phyloP scores from a whole-genome alignment of 768 basidiomycete genomes.

The Clitopilus hobsonii region DNA sequence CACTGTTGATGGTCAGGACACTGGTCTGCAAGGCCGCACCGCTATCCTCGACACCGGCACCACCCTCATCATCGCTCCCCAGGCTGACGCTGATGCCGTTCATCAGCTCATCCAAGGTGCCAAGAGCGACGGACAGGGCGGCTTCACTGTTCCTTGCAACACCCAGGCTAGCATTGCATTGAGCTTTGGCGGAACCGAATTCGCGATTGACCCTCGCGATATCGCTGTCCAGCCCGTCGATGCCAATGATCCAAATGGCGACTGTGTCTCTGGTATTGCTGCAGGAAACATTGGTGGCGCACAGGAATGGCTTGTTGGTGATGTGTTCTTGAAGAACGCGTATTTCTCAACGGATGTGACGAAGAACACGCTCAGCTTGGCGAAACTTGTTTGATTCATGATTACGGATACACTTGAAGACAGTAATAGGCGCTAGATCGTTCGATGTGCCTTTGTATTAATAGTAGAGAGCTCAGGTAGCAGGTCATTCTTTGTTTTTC shows the following conservation, averaged over 20 bases:
- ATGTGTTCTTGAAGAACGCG: slow-evolving; percentile 74
- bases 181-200: slow-evolving; percentile 39
- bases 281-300: slow-evolving; percentile 56
- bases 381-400: slow-evolving; percentile 35
- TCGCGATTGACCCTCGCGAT: slow-evolving; percentile 62
- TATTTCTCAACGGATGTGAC: slow-evolving; percentile 63
- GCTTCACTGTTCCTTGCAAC: slow-evolving; percentile 49
- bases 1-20: slow-evolving; percentile 50
- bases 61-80: slow-evolving; percentile 46
- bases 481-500: background rate
- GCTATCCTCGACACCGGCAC: slow-evolving; percentile 69
- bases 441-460: background rate
- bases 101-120: slow-evolving; percentile 40
- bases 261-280: slow-evolving; percentile 69
- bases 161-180: slow-evolving; percentile 38
- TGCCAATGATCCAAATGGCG: slow-evolving; percentile 47
- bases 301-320: slow-evolving; percentile 71
- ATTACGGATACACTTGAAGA: background rate
- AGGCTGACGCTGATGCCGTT: slow-evolving; percentile 31
- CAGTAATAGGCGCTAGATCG: background rate
- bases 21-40: slow-evolving; percentile 54
- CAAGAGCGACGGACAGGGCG: slow-evolving; percentile 37
- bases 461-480: slow-evolving; percentile 1
- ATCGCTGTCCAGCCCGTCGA: slow-evolving; percentile 52
- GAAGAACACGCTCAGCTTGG: slow-evolving; percentile 56